Evolutionary conservation across 495 filamentous ascomycete genomes (phyloP), one percentile per base, ranked within the genome.

Genomic region (Chaetomium tenue): DNA sequence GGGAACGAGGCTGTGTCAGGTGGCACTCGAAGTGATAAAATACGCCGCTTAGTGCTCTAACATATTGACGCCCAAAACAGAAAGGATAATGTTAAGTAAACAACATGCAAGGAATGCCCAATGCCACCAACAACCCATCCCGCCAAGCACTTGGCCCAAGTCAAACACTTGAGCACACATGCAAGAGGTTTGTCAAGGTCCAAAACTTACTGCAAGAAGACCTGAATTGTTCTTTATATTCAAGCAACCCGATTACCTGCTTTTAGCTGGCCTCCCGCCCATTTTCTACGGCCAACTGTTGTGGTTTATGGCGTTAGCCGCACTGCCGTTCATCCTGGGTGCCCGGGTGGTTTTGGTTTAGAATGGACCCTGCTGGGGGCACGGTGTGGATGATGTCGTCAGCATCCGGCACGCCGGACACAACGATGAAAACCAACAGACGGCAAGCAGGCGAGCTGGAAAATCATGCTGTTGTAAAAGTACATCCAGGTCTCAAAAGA

Each of bases 1-100:
- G n/a, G 67, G 63, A 68, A 66, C 55, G 58, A 42, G 65, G 66
- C 65, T 69, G 72, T 60, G 63, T 65, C 42, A 47, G 61, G 65
- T 46, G 60, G 60, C 59, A 51, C 51, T 37, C 15, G 20, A 65
- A 13, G 28, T 28, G 39, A 25, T 44, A 23, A 18, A 11, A 22
- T 13, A 7, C 15, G 0, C 46, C 23, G 15, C n/a, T 56, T 37
- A 53, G 22, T 12, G 1, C 5, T 11, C 39, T 61, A 65, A 54
- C 56, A 30, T 12, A 18, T 23, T 26, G n/a, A 13, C 9, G 37
- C 50, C 11, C 5, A 1, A 33, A n/a, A 2, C 11, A 1, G 1
- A 2, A 8, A 5, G 33, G 55, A 50, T 46, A 61, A 6, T 30
- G 50, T 8, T 23, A 8, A 11, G 20, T 1, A 3, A 20, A 6